Percentiles rank a stretch among this genome's conserved stretches.
phyloP scores from a whole-genome alignment of 345 rosid species.

The Garcia nutans region DNA sequence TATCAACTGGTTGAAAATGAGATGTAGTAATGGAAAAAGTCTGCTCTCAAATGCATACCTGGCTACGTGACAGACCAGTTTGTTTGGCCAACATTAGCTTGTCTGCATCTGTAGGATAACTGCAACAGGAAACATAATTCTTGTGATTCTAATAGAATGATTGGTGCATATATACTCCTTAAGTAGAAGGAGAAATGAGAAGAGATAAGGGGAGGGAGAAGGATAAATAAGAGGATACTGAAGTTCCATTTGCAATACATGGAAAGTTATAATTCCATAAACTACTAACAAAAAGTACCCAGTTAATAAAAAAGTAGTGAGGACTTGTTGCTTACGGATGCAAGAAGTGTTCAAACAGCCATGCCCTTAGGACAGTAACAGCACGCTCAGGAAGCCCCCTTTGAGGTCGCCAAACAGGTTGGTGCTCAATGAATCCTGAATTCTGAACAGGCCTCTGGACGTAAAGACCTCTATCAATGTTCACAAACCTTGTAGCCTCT shows the following conservation, averaged over 20 bases:
- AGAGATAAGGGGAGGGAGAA: not conserved
- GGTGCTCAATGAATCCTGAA: slow-evolving; percentile 15
- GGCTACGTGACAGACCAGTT: slow-evolving; percentile 36
- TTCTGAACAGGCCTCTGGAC: not conserved
- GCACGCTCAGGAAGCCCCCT: slow-evolving; percentile 35
- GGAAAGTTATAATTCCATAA: not conserved
- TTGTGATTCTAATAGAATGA: not conserved
- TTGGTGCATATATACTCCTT: not conserved
- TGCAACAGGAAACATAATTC: slow-evolving; percentile 1
- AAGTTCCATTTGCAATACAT: not conserved
- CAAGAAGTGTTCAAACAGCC: slow-evolving; percentile 37
- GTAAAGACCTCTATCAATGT: not conserved
- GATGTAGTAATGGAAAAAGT: not conserved
- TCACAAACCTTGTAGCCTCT: slow-evolving; percentile 9
- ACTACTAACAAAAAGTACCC: not conserved
- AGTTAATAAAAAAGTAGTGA: too few relatives aligned
- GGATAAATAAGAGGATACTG: not conserved
- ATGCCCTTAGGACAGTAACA: slow-evolving; percentile 27
- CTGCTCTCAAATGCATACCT: slow-evolving; percentile 12
- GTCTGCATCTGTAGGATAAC: slow-evolving; percentile 33
- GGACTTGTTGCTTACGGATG: slow-evolving; percentile 28
- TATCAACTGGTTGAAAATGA: not conserved
- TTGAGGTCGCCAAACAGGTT: slow-evolving; percentile 34
- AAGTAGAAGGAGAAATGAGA: not conserved
- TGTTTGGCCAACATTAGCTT: slow-evolving; percentile 27